A percentile compares a stretch with the other conserved stretches of the same genome.
Conservation (phyloP, 2,329 filamentous ascomycete species). For the Leptographium lundbergii region DNA sequence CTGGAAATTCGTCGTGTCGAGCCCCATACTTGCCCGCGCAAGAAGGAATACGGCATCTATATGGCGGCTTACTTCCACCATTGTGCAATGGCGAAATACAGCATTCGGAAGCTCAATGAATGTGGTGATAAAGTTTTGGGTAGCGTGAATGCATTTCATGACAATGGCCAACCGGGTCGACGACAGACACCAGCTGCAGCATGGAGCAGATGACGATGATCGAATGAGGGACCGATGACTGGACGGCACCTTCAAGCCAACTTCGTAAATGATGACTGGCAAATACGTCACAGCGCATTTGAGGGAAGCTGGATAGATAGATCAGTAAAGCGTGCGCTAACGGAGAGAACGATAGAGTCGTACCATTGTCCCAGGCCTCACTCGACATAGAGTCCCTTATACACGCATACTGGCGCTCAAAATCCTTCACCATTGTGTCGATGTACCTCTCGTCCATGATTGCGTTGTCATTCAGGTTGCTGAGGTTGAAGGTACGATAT, state of each 20-base stretch:
- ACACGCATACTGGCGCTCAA: conserved; percentile 11
- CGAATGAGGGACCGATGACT: conserved; percentile 2
- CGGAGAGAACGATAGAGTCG: background rate
- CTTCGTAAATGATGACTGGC: conserved; percentile 11
- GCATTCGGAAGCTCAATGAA: conserved; percentile 7
- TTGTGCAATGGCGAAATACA: conserved; percentile 5
- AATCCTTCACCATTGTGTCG: conserved; percentile 11
- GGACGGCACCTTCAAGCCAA: conserved; percentile 8
- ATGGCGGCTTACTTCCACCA: conserved; percentile 11
- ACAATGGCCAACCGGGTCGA: conserved; percentile 9
- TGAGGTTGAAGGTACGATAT: conserved; percentile 7
- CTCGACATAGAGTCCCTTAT: conserved; percentile 7
- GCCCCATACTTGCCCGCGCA: conserved; percentile 5
- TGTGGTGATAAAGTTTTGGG: conserved; percentile 10
- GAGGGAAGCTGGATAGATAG: conserved; percentile 5
- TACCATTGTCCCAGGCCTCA: conserved; percentile 11
- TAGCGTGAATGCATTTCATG: conserved; percentile 9
- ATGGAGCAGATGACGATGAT: background rate
- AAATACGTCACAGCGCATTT: conserved; percentile 10
- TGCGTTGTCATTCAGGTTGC: conserved; percentile 1
- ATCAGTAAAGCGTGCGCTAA: too few relatives aligned
- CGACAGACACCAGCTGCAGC: conserved; percentile 14
- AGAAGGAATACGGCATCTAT: conserved; percentile 12
- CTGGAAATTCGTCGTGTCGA: conserved; percentile 7
- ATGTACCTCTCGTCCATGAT: conserved; percentile 11